These are phyloP conservation scores for Endocalyx cinctus DNA, from an alignment of 2,329 filamentous ascomycete species.

Conservation along the genomic window DNA sequence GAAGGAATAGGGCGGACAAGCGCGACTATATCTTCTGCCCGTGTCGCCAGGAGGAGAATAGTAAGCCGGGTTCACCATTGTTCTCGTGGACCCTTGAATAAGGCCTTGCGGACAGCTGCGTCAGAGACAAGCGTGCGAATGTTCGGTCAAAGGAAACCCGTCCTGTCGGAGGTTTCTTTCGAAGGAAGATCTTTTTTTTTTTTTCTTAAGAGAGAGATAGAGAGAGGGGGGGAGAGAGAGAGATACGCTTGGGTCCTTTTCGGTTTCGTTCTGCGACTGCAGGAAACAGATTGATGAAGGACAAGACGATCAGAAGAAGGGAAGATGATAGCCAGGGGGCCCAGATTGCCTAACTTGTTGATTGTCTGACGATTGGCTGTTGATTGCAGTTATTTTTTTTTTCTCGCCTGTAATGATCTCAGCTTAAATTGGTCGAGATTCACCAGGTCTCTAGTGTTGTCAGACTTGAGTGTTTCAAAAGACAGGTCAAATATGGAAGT, in stretches of 20 bases:
- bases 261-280: constrained; percentile 21
- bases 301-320: constrained; percentile 12
- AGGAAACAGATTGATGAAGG: constrained; percentile 17
- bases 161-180: constrained; percentile 20
- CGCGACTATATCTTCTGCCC: constrained; percentile 36
- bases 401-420: constrained; percentile 18
- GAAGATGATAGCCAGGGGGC: constrained; percentile 12
- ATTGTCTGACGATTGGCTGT: constrained; percentile 14
- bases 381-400: no score
- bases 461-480: constrained; percentile 30
- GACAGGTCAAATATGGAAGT: constrained; percentile 24
- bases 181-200: background rate
- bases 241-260: constrained; percentile 2
- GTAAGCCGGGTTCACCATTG: constrained; percentile 39
- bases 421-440: no score
- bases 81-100: constrained; percentile 14
- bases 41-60: constrained; percentile 31
- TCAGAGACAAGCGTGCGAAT: constrained; percentile 17
- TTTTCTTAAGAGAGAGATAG: background rate
- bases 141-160: constrained; percentile 17
- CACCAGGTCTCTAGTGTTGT: constrained; percentile 23
- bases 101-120: constrained; percentile 16
- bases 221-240: background rate
- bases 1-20: constrained; percentile 32
- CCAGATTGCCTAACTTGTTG: no score